Base-by-base conservation (phyloP, 768 basidiomycete genomes). In the Lactarius sp. region DNA sequence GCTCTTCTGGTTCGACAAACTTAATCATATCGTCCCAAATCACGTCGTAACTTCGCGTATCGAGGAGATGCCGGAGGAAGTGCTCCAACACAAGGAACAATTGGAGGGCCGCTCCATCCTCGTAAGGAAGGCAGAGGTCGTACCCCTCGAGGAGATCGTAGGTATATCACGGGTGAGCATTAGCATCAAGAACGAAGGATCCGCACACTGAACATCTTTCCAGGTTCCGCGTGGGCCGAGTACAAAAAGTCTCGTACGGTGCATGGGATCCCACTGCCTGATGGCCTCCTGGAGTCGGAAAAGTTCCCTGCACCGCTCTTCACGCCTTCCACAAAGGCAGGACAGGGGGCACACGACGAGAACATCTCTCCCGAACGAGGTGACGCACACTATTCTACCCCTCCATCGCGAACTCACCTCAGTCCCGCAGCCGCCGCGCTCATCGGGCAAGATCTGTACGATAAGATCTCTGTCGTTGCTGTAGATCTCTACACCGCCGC, bases 361-460 rank as follows among this genome's bases (percentile, higher is more conserved):
- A 99, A 99, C 71, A 97, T 98, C 79, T 98, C 97, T 70, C 95
- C 95, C 56, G 90, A 90, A 77, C 86, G 91, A 81, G 93, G 93
- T 92, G 69, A 81, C 47, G 36, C 33, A 33, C 55, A 52, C 52
- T 6, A 33, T 49, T 52, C 36, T 50, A 22, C 57, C 44, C 42
- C n/a, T 49, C 20, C 31, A 52, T 61, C 27, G 20, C 16, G 6
- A 31, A 27, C 53, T 27, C 5, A 52, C 8, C 16, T 7, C 5
- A 6, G 13, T 20, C 2, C 39, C 10, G 39, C 64, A 90, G 91
- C 90, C 8, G 80, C 82, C 6, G 74, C 80, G 51, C 72, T 94
- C 13, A 78, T 94, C 47, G 92, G 90, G 1, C 71, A 80, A 68
- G 82, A 83, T 7, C 77, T 92, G 20, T 92, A 82, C 67, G 73